phyloP scores from a whole-genome alignment of 495 filamentous ascomycete genomes.

The Daldinia decipiens region DNA sequence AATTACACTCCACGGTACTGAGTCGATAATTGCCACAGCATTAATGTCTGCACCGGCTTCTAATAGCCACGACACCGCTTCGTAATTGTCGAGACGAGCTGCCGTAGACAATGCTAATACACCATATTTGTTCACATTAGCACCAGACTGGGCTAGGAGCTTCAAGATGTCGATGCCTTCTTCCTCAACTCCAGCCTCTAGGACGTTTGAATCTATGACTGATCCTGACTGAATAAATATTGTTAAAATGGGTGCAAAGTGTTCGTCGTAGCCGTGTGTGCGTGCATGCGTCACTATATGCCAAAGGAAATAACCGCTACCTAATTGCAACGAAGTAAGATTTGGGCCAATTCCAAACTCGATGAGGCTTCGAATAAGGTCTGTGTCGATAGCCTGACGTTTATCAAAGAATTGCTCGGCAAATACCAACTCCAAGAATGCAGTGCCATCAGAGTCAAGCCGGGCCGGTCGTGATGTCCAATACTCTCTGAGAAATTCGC shows the following conservation, averaged over 20 bases:
- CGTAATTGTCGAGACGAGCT: background rate
- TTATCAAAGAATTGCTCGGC: background rate
- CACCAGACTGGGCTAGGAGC: background rate
- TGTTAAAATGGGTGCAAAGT: background rate
- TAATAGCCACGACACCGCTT: background rate
- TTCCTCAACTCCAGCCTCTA: constrained; percentile 1
- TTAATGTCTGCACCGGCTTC: background rate
- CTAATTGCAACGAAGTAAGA: background rate
- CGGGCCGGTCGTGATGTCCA: background rate
- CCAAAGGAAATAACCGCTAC: background rate
- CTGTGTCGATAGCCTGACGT: background rate
- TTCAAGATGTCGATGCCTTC: background rate
- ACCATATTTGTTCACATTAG: background rate
- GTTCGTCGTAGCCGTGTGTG: background rate
- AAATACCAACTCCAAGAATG: background rate
- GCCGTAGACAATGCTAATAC: background rate
- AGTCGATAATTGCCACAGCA: background rate
- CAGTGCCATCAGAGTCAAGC: background rate
- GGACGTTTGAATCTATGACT: background rate
- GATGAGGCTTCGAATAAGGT: background rate
- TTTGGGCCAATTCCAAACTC: background rate
- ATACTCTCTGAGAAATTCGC: background rate
- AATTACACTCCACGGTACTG: background rate
- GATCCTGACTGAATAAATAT: background rate
- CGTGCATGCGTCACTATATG: background rate